Evolutionary conservation across 495 filamentous ascomycete genomes (phyloP).

Genomic region (Aspergillus sclerotioniger): DNA sequence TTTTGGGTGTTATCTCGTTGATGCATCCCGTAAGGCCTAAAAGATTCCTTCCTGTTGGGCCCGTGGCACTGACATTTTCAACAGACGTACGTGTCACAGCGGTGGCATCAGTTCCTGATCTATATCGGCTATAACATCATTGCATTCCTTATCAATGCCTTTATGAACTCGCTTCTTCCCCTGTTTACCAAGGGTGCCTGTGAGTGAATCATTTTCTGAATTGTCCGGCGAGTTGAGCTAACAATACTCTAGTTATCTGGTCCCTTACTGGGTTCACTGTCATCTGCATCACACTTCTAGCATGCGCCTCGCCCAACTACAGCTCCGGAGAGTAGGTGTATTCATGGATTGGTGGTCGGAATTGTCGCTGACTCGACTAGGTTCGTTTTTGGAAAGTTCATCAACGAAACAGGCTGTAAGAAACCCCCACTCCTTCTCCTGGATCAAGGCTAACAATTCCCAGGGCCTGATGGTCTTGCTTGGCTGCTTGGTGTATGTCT

Average conservation of each 20-base stretch:
- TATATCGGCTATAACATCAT: slow-evolving; percentile 65
- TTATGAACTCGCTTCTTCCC: slow-evolving; percentile 60
- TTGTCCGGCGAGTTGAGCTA: background rate
- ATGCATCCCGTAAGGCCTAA: slow-evolving; percentile 45
- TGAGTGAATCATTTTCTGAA: slow-evolving; percentile 20
- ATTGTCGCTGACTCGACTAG: slow-evolving; percentile 45
- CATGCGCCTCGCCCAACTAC: slow-evolving; percentile 60
- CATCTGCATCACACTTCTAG: slow-evolving; percentile 64
- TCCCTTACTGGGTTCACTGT: slow-evolving; percentile 64
- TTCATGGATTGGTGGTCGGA: slow-evolving; percentile 34
- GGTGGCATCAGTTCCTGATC: slow-evolving; percentile 75
- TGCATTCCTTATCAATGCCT: slow-evolving; percentile 65
- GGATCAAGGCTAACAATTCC: slow-evolving; percentile 14
- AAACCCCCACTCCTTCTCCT: background rate
- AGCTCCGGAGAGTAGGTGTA: slow-evolving; percentile 56
- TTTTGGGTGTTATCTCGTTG: slow-evolving; percentile 56
- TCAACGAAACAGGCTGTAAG: slow-evolving; percentile 58
- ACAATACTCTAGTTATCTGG: slow-evolving; percentile 52
- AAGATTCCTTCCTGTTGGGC: background rate
- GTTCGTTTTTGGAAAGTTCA: slow-evolving; percentile 58
- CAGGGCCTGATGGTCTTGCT: slow-evolving; percentile 60
- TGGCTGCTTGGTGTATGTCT: slow-evolving; percentile 57
- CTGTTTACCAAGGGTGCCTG: slow-evolving; percentile 60
- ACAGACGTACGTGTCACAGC: slow-evolving; percentile 48
- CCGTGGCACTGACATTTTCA: slow-evolving; percentile 6